Evolutionary conservation across 2,329 filamentous ascomycete genomes (phyloP), one percentile per base, ranked within the genome.

Genomic region (Neofusicoccum sp.): DNA sequence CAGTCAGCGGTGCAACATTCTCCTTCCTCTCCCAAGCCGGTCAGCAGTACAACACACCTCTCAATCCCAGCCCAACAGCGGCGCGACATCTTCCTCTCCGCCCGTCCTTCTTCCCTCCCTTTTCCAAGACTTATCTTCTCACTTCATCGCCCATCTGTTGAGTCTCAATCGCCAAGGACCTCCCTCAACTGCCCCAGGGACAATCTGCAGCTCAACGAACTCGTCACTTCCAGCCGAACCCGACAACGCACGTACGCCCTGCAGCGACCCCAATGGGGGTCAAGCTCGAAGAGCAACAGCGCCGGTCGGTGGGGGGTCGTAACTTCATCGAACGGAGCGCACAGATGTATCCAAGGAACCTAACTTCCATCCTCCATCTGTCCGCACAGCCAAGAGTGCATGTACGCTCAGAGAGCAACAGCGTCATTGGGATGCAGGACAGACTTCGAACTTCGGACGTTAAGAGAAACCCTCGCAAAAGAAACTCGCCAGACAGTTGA

Each of bases 121-220:
- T 56, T n/a, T 28, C 28, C 38, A 38, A 56, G n/a, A n/a, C n/a
- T n/a, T n/a, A n/a, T n/a, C n/a, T 26, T 26, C 38, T 12, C 24
- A 43, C 26, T n/a, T 7, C 38, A 43, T 7, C 38, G 11, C 51
- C 38, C 28, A 8, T 41, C 51, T 16, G n/a, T 14, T 33, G 26
- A 43, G 38, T n/a, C 51, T 41, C 7, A 41, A 20, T 40, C 16
- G 24, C 11, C 6, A 14, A 54, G 26, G 12, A 4, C 24, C 12
- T 20, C 49, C 34, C 40, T 41, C 49, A 34, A 26, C 49, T 41
- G 49, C 34, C 24, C 24, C 5, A 7, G 2, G n/a, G 51, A 31
- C 38, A 30, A 26, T 28, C 38, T 56, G 36, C 51, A 56, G 51
- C 51, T 56, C 51, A 43, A 56, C 51, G 36, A 56, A 43, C 51